Percentiles rank a stretch among this genome's conserved stretches.
Conservation (phyloP, 345 rosid genomes). For the Aethionema arabicum region DNA sequence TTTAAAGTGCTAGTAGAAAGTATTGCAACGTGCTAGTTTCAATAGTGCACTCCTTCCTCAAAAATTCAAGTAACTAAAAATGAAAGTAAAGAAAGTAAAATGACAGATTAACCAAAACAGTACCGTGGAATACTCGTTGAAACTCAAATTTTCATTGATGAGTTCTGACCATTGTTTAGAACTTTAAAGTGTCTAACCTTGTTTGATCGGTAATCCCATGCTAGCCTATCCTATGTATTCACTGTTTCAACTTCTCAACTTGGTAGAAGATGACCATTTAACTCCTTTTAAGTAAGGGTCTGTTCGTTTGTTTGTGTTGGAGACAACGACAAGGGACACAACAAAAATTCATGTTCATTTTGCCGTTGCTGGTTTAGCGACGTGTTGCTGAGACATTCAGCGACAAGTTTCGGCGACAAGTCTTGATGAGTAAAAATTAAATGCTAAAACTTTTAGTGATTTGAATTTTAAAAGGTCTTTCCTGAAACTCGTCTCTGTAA, state of each 20-base stretch:
- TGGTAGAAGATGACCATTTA: slow-evolving; percentile 20
- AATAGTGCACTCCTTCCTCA: not conserved
- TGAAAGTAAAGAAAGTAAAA: not conserved
- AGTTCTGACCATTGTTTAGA: not conserved
- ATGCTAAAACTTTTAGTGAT: too few species aligned
- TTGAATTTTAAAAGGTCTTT: too few species aligned
- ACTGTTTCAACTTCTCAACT: slow-evolving; percentile 23
- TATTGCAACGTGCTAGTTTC: not conserved
- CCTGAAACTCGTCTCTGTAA: too few species aligned
- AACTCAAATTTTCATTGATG: not conserved
- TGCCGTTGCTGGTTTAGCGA: too few species aligned
- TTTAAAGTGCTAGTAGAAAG: not conserved
- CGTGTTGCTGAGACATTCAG: too few species aligned
- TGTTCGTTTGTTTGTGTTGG: too few species aligned
- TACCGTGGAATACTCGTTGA: not conserved
- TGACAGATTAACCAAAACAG: slow-evolving; percentile 2
- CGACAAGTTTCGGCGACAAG: too few species aligned
- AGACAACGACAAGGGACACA: too few species aligned
- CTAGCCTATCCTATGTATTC: slow-evolving; percentile 13
- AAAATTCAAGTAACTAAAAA: not conserved
- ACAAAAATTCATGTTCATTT: too few species aligned
- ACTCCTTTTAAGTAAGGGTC: slow-evolving; percentile 2
- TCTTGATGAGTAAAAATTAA: too few species aligned
- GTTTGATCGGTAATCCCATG: not conserved
- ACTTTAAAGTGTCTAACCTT: slow-evolving; percentile 5